Base-by-base conservation (phyloP, 257 asterid species). In the Lycium barbarum region DNA sequence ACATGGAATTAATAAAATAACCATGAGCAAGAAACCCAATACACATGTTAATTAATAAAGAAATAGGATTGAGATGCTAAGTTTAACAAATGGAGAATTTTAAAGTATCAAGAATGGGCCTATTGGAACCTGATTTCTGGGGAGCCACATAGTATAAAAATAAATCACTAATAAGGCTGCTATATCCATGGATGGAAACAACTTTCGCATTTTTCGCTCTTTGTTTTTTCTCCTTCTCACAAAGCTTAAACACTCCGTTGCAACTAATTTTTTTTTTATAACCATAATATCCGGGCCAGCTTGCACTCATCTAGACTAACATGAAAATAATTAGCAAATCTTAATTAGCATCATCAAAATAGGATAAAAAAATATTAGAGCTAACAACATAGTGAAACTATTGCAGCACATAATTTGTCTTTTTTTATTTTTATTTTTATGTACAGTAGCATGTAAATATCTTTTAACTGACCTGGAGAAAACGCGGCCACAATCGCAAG, bases 401-500 rank as follows among this genome's bases (percentile, higher is more conserved):
- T 26, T 26, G 33, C 33, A 26, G 33, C 33, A 26, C 1, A 26
- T 26, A 26, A 26, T 26, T 26, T 26, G 33, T 26, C 33, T 26
- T 26, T 26, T 26, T 26, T 26, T 0, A 26, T 26, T 26, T 26
- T 26, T 26, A 26, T 26, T 26, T 63, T 22, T 63, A 65, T 35
- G 1, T 2, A 66, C 10, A 33, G 5, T 66, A 12, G 33, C 2
- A 35, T 13, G 5, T 72, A 72, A 54, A 18, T 72, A 72, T 72
- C 80, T 72, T 45, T 20, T 18, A 72, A 58, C 12, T 59, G 14
- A 84, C 93, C 93, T 89, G 78, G 93, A 93, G 84, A 91, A 93
- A 7, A 93, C 95, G 26, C 93, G 93, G 82, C 97, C 97, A 17
- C 97, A 93, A 43, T 91, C 95, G 9, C 97, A 93, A 45, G 95